phyloP scores from a whole-genome alignment of 306 rosid genomes.

The Coriaria nepalensis region DNA sequence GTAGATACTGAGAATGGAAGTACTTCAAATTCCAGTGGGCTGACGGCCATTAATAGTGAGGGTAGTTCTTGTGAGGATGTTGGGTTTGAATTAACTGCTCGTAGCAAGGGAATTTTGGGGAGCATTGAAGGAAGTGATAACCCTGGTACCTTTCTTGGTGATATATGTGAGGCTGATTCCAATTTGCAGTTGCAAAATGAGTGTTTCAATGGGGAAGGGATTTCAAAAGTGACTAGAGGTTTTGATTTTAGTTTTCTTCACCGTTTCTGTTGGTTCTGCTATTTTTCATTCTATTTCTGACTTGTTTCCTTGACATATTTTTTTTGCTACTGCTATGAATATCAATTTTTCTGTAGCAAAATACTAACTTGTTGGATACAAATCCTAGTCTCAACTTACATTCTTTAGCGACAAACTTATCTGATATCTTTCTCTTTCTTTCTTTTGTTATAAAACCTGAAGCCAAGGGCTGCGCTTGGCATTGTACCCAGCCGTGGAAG shows the following conservation, averaged over 20 bases:
- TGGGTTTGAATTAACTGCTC: conserved; percentile 24
- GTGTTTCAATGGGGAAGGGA: conserved; percentile 18
- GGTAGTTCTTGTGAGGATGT: conserved; percentile 46
- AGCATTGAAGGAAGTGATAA: conserved; percentile 24
- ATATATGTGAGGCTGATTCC: conserved; percentile 20
- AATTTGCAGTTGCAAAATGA: conserved; percentile 14
- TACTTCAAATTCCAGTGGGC: conserved; percentile 46
- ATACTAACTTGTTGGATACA: too few species aligned
- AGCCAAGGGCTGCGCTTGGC: conserved; percentile 43
- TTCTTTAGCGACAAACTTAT: conserved; percentile 22
- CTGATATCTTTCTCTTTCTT: conserved; percentile 15
- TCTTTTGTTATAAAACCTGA: conserved; percentile 19
- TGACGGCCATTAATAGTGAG: conserved; percentile 41
- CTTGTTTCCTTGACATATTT: neutral
- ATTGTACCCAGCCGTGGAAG: conserved; percentile 28
- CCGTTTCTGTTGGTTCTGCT: neutral
- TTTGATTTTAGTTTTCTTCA: conserved; percentile 35
- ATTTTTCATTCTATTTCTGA: conserved; percentile 4
- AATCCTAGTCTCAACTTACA: neutral
- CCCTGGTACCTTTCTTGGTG: conserved; percentile 19
- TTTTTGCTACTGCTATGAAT: conserved; percentile 2
- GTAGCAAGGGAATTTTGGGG: conserved; percentile 19
- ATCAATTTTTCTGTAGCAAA: too few species aligned
- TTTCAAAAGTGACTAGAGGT: conserved; percentile 46
- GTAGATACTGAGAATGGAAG: conserved; percentile 28